phyloP scores from a whole-genome alignment of 345 rosid genomes.

The Rhodomyrtus tomentosa region DNA sequence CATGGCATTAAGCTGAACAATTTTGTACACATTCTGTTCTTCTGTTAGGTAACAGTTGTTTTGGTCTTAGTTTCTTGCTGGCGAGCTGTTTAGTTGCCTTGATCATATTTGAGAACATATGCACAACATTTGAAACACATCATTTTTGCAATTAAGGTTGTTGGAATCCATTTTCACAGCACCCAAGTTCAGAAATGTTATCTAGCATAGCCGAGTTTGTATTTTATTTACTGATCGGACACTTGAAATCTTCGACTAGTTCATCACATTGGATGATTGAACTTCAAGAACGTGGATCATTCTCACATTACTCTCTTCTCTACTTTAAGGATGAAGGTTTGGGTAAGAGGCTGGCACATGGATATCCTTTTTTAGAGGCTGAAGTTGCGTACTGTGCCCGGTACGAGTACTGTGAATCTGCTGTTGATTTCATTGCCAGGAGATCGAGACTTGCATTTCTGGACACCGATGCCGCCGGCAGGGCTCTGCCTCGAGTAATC shows the following conservation, averaged over 20 bases:
- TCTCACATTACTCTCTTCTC: background rate
- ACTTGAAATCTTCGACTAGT: background rate
- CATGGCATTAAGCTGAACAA: background rate
- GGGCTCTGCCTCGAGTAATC: conserved; percentile 71
- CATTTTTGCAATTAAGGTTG: background rate
- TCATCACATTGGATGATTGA: background rate
- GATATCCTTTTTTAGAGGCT: conserved; percentile 60
- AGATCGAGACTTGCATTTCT: conserved; percentile 91
- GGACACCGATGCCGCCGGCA: conserved; percentile 85
- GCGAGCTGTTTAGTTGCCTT: background rate
- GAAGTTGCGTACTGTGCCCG: conserved; percentile 88
- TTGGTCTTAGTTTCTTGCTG: background rate
- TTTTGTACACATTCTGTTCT: background rate
- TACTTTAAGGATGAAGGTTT: conserved; percentile 58
- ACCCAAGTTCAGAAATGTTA: background rate
- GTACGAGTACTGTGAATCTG: conserved; percentile 84
- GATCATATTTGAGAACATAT: background rate
- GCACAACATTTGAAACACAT: background rate
- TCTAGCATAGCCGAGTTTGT: background rate
- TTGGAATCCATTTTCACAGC: background rate
- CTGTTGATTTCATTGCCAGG: conserved; percentile 86
- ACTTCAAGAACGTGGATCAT: background rate
- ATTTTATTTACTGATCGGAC: background rate
- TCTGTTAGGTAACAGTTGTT: background rate
- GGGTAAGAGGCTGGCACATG: conserved; percentile 91